Base-by-base conservation (phyloP, 2,329 filamentous ascomycete genomes). In the Escovopsis sp. region DNA sequence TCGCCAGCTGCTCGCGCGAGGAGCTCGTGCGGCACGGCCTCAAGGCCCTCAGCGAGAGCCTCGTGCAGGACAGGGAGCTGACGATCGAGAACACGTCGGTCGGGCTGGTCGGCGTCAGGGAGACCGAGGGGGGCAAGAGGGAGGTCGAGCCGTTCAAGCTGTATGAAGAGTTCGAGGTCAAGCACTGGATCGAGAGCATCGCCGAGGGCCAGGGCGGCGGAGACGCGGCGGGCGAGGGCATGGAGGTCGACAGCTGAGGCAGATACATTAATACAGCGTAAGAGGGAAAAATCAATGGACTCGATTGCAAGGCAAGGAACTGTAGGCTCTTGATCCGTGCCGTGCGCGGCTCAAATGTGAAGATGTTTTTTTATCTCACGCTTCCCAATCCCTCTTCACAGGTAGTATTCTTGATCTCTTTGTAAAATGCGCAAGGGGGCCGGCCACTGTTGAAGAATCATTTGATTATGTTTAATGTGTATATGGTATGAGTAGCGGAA, bases 51-150 rank as follows among this genome's bases (percentile, higher is more conserved):
- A 94, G 94, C 73, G 91, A 98, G 72, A 94, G 84, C 53, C 69
- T 98, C 61, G 83, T 85, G 45, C 89, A 96, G 74, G 91, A 98
- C 66, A 94, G 93, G 71, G 88, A 96, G 73, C 69, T 98, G 61
- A 96, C 89, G 43, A 77, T 95, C 35, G 91, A 96, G 62, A 98
- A 98, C 68, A 94, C 88, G 43, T 94, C 86, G 53, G 76, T 98
- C 42, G 88, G 85, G 33, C 72, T 95, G 47, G 84, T 88, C 19
- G 88, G 88, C 9, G 67, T 74, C 39, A 66, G 62, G 48, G 63
- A 65, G 47, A 48, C 48, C 33, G 65, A 66, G 6, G 40, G 39
- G 12, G 67, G 67, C 42, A 69, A 68, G 59, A 73, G 72, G 62
- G 65, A 58, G 43, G 64, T 82, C 30, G 85, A 96, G 71, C 75